Percentiles rank a stretch among this genome's conserved stretches.
Conservation (phyloP, 805 yeast genomes). For the Saturnispora sekii region DNA sequence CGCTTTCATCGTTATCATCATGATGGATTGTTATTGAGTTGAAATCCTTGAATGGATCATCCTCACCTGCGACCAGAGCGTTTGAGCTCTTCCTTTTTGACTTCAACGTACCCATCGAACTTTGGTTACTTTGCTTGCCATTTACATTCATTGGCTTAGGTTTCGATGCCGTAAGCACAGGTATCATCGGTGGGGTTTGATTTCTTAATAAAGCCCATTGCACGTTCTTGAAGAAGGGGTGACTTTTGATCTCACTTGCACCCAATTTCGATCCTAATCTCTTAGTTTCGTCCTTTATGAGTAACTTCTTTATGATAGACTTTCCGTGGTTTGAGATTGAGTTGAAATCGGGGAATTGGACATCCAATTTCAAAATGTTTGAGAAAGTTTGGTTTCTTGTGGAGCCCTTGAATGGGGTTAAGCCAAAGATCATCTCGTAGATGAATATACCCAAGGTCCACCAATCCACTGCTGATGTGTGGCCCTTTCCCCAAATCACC, state of each 20-base stretch:
- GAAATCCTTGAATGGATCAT: slow-evolving; percentile 78
- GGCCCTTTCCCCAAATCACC: slow-evolving; percentile 94
- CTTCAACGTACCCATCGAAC: slow-evolving; percentile 37
- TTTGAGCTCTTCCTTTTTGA: slow-evolving; percentile 25
- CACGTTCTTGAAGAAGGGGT: slow-evolving; percentile 80
- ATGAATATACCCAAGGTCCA: slow-evolving; percentile 95
- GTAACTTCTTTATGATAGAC: slow-evolving; percentile 64
- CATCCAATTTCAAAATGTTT: slow-evolving; percentile 76
- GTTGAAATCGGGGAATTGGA: slow-evolving; percentile 57
- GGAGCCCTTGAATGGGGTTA: slow-evolving; percentile 92
- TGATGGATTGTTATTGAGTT: slow-evolving; percentile 81
- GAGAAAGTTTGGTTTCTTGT: slow-evolving; percentile 85
- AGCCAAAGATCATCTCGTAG: slow-evolving; percentile 92
- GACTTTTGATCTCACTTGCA: slow-evolving; percentile 88
- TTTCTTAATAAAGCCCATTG: slow-evolving; percentile 95
- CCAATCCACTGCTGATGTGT: slow-evolving; percentile 98
- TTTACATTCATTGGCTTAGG: slow-evolving; percentile 10
- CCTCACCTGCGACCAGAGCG: slow-evolving; percentile 13
- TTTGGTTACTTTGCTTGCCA: slow-evolving; percentile 15
- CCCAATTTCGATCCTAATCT: slow-evolving; percentile 89
- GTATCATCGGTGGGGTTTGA: slow-evolving; percentile 93
- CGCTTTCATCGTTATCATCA: slow-evolving; percentile 44
- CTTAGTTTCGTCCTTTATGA: slow-evolving; percentile 82
- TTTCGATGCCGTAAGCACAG: slow-evolving; percentile 40
- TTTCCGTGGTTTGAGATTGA: slow-evolving; percentile 65